These are phyloP conservation scores for Diplocarpon mali DNA, from an alignment of 2,329 filamentous ascomycete species.

Conservation along the genomic window DNA sequence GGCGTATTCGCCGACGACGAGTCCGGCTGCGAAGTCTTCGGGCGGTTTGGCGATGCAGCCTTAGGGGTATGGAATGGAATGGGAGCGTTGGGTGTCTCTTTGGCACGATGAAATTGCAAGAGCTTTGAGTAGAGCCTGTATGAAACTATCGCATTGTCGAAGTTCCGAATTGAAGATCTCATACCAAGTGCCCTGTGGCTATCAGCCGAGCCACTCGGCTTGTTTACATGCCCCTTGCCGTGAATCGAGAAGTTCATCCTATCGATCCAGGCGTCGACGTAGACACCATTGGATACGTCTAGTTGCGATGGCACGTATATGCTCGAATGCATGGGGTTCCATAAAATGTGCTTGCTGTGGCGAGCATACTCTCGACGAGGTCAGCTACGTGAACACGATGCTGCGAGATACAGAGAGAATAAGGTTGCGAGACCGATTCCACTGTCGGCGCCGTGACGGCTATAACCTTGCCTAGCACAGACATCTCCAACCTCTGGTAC, in stretches of 20 bases:
- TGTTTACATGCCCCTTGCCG: constrained; percentile 30
- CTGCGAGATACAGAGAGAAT: constrained; percentile 29
- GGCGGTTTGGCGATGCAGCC: background rate
- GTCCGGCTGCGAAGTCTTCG: background rate
- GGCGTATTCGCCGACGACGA: background rate
- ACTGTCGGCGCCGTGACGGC: constrained; percentile 71
- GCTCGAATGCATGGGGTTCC: too few relatives aligned
- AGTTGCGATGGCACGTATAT: constrained; percentile 9
- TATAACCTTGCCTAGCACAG: constrained; percentile 41
- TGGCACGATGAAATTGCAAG: background rate
- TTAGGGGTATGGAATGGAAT: background rate
- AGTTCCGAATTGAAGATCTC: background rate
- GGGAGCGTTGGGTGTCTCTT: background rate
- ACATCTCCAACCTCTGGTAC: constrained; percentile 11
- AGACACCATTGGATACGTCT: constrained; percentile 25
- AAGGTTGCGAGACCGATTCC: constrained; percentile 69
- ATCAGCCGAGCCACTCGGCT: constrained; percentile 42
- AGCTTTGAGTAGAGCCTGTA: background rate
- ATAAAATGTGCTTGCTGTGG: constrained; percentile 8
- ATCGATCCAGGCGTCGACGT: constrained; percentile 30
- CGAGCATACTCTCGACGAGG: constrained; percentile 15
- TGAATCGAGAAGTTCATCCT: constrained; percentile 25
- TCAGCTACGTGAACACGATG: constrained; percentile 4
- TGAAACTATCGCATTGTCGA: background rate
- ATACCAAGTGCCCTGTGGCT: constrained; percentile 25